Conservation (phyloP, 73 alveolate genomes). For the Paramecium sonneborni region DNA sequence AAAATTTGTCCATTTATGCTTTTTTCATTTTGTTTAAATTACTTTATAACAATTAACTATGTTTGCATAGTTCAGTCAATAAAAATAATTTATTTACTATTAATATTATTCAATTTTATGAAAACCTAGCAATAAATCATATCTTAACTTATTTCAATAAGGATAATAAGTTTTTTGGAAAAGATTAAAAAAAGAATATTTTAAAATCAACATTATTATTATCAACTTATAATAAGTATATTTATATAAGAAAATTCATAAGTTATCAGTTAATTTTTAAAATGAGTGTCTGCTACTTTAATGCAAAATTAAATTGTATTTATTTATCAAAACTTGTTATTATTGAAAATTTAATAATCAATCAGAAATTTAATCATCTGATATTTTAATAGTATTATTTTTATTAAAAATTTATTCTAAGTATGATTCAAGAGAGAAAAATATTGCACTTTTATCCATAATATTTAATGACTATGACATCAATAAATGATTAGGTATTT, state of each 20-base stretch:
- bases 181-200: too few species aligned
- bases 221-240: too few species aligned
- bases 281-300: too few species aligned
- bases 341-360: too few species aligned
- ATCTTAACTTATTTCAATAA: background rate
- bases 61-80: background rate
- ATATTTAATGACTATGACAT: background rate
- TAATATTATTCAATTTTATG: background rate
- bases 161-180: too few species aligned
- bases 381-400: background rate
- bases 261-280: too few species aligned
- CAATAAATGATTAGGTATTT: background rate
- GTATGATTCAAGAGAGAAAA: background rate
- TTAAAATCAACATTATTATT: too few species aligned
- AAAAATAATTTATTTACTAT: background rate
- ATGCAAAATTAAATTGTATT: too few species aligned
- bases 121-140: background rate
- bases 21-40: background rate
- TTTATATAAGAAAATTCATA: too few species aligned
- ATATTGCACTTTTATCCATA: background rate
- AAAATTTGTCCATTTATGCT: background rate
- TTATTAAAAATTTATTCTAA: background rate
- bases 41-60: background rate
- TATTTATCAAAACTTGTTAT: too few species aligned
- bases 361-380: too few species aligned